A percentile compares a stretch with the other conserved stretches of the same genome.
Conservation (phyloP, 1,284 basidiomycete species). For the Lentinula novae-zelandiae region DNA sequence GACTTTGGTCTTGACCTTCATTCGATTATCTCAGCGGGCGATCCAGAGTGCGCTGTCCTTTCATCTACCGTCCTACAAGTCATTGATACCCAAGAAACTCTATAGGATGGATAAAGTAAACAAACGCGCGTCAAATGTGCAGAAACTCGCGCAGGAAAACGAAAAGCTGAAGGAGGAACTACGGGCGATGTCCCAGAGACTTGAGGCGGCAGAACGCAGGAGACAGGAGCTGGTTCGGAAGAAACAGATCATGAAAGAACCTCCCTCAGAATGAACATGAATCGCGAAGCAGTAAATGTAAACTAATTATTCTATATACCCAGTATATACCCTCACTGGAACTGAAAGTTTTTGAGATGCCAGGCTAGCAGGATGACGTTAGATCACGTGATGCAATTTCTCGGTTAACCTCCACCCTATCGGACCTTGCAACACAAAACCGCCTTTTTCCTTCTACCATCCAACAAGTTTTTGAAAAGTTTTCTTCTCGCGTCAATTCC, state of each 20-base stretch:
- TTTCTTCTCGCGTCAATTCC: background rate
- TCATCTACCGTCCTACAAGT: conserved; percentile 17
- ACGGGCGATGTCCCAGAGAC: conserved; percentile 66
- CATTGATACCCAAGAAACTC: conserved; percentile 21
- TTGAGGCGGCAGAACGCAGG: conserved; percentile 68
- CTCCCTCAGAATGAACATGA: conserved; percentile 19
- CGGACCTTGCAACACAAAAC: background rate
- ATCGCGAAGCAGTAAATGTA: background rate
- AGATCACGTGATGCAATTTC: background rate
- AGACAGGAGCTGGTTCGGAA: conserved; percentile 51
- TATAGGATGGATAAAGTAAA: conserved; percentile 58
- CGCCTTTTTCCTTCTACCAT: conserved; percentile 1
- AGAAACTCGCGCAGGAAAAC: conserved; percentile 73
- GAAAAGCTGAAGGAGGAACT: conserved; percentile 72
- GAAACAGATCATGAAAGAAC: conserved; percentile 34
- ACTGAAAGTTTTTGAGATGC: background rate
- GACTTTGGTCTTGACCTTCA: conserved; percentile 51
- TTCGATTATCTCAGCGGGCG: conserved; percentile 33
- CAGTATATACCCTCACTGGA: background rate
- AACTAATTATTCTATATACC: background rate
- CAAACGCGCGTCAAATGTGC: conserved; percentile 72
- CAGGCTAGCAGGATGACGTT: conserved; percentile 2
- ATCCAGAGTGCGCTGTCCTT: conserved; percentile 12
- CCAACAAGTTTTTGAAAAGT: background rate
- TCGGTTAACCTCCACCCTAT: background rate